Percentiles rank a stretch among this genome's conserved stretches.
These are phyloP conservation scores for Coniochaeta sp. DNA, from an alignment of 2,329 filamentous ascomycete species.

Conservation along the genomic window DNA sequence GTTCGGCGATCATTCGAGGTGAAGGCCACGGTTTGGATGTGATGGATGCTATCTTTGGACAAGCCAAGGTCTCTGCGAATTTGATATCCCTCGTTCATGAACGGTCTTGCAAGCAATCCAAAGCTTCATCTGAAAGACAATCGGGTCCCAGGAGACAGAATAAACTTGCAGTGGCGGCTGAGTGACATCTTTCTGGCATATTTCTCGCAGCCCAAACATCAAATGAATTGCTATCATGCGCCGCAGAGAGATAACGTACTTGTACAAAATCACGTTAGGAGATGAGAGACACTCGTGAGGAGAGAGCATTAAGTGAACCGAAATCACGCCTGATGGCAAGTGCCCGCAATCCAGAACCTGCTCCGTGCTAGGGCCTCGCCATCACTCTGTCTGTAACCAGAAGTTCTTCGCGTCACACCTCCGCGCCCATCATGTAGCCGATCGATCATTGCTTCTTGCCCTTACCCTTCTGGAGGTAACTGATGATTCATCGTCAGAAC, in stretches of 20 bases:
- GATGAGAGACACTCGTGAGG: neutral
- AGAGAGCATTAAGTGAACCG: neutral
- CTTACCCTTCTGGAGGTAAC: conserved; percentile 27
- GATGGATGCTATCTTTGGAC: neutral
- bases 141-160: no score
- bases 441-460: conserved; percentile 18
- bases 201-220: neutral
- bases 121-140: neutral
- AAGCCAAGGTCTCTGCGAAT: neutral
- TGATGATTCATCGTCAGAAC: conserved; percentile 11
- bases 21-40: neutral
- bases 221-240: neutral
- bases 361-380: neutral
- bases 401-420: neutral
- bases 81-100: neutral
- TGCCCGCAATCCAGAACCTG: neutral
- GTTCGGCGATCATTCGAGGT: neutral
- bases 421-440: neutral
- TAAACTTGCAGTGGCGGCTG: no score
- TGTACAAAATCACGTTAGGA: neutral
- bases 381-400: neutral
- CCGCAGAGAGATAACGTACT: neutral
- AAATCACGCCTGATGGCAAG: neutral
- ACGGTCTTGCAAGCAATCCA: no score
- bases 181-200: no score